phyloP scores from a whole-genome alignment of 1,284 basidiomycete species.

The Ceratobasidium papillatum region DNA sequence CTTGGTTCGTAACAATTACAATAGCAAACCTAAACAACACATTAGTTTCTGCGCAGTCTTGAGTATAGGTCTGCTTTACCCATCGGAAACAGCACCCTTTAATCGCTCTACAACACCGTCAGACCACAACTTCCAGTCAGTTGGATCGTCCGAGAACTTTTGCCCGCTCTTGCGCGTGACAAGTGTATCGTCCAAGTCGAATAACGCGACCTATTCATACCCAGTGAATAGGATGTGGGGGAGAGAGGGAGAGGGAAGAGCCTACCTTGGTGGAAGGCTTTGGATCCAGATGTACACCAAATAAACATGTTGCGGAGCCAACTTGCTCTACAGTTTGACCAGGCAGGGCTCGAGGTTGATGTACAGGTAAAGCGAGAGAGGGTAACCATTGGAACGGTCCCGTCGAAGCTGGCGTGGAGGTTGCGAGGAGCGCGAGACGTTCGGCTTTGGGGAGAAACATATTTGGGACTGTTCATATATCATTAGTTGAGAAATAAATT shows the following conservation, averaged over 20 bases:
- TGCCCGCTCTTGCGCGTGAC: slow-evolving; percentile 69
- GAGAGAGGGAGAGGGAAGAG: slow-evolving; percentile 51
- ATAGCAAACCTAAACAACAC: slow-evolving; percentile 67
- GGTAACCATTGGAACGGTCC: slow-evolving; percentile 31
- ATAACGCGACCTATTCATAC: slow-evolving; percentile 74
- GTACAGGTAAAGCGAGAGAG: background rate
- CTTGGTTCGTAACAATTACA: slow-evolving; percentile 84
- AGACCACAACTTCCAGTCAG: slow-evolving; percentile 83
- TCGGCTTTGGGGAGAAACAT: background rate
- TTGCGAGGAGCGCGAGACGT: background rate
- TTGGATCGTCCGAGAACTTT: slow-evolving; percentile 57
- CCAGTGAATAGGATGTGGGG: slow-evolving; percentile 63
- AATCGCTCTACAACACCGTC: slow-evolving; percentile 70
- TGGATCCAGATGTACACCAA: slow-evolving; percentile 19
- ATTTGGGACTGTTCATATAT: background rate
- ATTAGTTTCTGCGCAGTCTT: background rate
- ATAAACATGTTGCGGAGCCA: slow-evolving; percentile 13
- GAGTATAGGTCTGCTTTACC: slow-evolving; percentile 57
- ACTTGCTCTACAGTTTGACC: background rate
- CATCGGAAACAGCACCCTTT: slow-evolving; percentile 65
- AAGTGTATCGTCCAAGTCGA: slow-evolving; percentile 89
- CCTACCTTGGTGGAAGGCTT: slow-evolving; percentile 12
- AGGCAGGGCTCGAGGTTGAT: background rate
- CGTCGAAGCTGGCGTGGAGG: too few relatives aligned
- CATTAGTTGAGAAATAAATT: background rate